Evolutionary conservation across 2,329 filamentous ascomycete species (phyloP), one percentile per base, ranked within the genome.

Genomic region (Arthrobotrys sinensis): DNA sequence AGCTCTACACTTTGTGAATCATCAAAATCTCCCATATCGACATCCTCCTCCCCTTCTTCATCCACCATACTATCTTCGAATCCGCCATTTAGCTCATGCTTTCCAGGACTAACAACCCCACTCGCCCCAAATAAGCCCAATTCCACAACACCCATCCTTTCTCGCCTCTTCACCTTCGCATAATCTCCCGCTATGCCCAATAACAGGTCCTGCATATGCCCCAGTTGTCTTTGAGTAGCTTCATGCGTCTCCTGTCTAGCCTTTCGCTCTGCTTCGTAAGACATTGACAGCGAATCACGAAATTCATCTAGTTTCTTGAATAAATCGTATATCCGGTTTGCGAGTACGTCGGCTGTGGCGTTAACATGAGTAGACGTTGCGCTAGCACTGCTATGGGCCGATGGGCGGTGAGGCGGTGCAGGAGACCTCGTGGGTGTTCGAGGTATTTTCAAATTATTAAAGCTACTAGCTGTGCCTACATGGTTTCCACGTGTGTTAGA

Each of bases 1-100:
- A 24, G 55, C 36, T 60, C 55, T 8, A n/a, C 19, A 11, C 36
- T n/a, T 16, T 72, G 68, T 16, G 68, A 72, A 65, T 65, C 68
- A 16, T 72, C 69, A 4, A 66, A n/a, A 52, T 76, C 72, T 24
- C 70, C 65, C 65, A 70, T 70, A 34, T 70, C 10, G 11, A 34
- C 57, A 52, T 76, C 70, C 10, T 60, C 70, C 8, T n/a, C 36
- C 10, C 12, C 50, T 12, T 48, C 52, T 8, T 34, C 34, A 64
- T 48, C 50, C 7, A 40, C 53, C 53, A 40, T 60, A 60, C 28
- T 50, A 28, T 52, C 38, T 12, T 68, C 36, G 24, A 46, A 3
- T 16, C n/a, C 46, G 32, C 40, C 38, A 32, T 55, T 45, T 7
- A 14, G 19, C 10, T 50, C 50, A 24, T 12, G 34, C 19, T 50